Base-by-base conservation (phyloP, 306 rosid genomes). In the Lablab purpureus region DNA sequence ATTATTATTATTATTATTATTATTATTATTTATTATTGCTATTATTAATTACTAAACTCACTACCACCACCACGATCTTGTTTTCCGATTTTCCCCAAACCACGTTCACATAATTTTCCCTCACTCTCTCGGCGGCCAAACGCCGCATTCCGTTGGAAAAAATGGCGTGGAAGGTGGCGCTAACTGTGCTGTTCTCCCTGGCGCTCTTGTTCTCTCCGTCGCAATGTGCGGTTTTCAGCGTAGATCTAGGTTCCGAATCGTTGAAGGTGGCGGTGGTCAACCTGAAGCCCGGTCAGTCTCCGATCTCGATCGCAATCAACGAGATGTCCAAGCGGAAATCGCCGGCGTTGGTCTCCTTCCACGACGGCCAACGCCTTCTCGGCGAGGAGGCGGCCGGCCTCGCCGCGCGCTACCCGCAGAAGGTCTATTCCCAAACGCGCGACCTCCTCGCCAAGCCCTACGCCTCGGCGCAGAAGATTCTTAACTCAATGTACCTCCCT, bases 161-260 rank as follows among this genome's bases (percentile, higher is more conserved):
- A 71, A 95, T 95, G 99, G 87, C 89, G 82, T 89, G 84, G 47
- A 88, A 90, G 88, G 78, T 88, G 41, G 85, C 86, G 80, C 56
- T 89, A 18, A 49, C 86, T 59, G n/a, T 87, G 13, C 84, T 85
- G 14, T 36, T 62, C 0, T 67, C 76, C 51, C 11, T 88, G 5
- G 81, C 78, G 36, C 64, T 91, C 30, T 76, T 84, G 10, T 40
- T 84, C 63, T 80, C 85, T n/a, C 98, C 91, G 9, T 87, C 99
- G 22, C 89, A 93, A 78, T 89, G 96, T 15, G 98, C 98, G 43
- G 98, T 93, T 50, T 90, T 90, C 74, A 93, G 98, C 82, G 81
- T 95, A 91, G 99, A 95, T 93, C 99, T 95, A 34, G 99, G 99
- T 14, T 95, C 99, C 1, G 98, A 93, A 67, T 93, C 87, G 89